A percentile compares a stretch with the other conserved stretches of the same genome.
Conservation (phyloP, 2,329 filamentous ascomycete genomes). For the Periconia digitata region DNA sequence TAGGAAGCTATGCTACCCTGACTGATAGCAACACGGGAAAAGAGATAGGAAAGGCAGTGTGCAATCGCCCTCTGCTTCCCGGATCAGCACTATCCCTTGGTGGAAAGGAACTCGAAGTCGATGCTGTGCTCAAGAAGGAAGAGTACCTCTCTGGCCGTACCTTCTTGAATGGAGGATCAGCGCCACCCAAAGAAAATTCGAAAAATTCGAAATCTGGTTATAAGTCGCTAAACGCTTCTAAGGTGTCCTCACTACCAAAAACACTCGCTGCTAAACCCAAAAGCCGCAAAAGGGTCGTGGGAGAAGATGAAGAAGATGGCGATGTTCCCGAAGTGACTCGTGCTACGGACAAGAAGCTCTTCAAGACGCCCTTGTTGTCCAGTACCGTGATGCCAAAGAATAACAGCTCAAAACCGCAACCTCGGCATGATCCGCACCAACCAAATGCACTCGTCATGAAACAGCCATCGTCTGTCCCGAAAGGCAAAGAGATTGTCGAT, state of each 20-base stretch:
- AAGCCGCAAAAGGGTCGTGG: not conserved
- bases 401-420: slow-evolving; percentile 52
- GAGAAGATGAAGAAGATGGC: not conserved
- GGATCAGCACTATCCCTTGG: slow-evolving; percentile 64
- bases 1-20: slow-evolving; percentile 60
- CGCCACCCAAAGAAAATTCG: slow-evolving; percentile 19
- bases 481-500: slow-evolving; percentile 68
- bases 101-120: slow-evolving; percentile 70
- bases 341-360: slow-evolving; percentile 50
- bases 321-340: slow-evolving; percentile 37
- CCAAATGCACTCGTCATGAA: slow-evolving; percentile 68
- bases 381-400: slow-evolving; percentile 54
- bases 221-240: slow-evolving; percentile 13
- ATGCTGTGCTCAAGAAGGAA: slow-evolving; percentile 61
- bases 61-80: slow-evolving; percentile 58
- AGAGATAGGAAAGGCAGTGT: slow-evolving; percentile 61
- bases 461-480: slow-evolving; percentile 56
- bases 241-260: not conserved
- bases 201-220: slow-evolving; percentile 18
- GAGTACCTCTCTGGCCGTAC: slow-evolving; percentile 57
- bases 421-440: slow-evolving; percentile 65
- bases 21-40: slow-evolving; percentile 63
- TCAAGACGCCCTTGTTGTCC: slow-evolving; percentile 64
- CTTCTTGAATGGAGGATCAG: slow-evolving; percentile 40
- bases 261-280: not conserved